Base-by-base conservation (phyloP, 371 early-diverging fungal genomes). In the Cladochytrium tenue region DNA sequence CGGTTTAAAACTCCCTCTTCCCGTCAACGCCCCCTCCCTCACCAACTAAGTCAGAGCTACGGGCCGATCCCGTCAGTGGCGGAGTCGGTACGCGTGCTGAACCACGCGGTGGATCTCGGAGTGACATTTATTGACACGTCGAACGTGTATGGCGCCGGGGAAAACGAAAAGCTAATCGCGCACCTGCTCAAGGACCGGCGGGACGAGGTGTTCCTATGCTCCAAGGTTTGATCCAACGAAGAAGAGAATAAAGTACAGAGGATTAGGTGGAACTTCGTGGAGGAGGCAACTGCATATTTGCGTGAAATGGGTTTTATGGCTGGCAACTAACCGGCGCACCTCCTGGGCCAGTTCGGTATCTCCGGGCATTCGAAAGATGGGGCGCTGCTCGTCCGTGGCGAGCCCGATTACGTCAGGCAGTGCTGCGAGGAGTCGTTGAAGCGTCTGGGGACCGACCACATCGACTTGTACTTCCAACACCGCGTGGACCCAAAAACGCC, bases 401-500 rank as follows among this genome's bases (percentile, higher is more conserved):
- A 58, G 0, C 82, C 83, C 3, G 84, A 84, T 17, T 85, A 88
- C 63, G 82, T 88, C 25, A 78, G 72, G 32, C 51, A 76, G 60
- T 63, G 75, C 1, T 81, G 80, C 53, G 73, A 85, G 4, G 74
- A 67, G 2, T 82, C 81, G 15, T 67, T 85, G 5, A 66, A 82
- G 55, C 53, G 86, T 34, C 73, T 82, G 13, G 80, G 80, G 4
- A 68, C 78, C 20, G 82, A 84, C 58, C 56, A 51, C 51, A 84
- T 88, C 58, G 88, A 88, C 64, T 71, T 87, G 32, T 88, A 86
- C 65, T 73, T 67, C 63, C 68, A 66, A 52, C 74, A 74, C 55
- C 66, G 73, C 36, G 70, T 70, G 28, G 74, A 74, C 43, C 70
- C 65, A 17, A 66, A 64, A 10, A 69, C 72, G 34, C 78, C 78